Evolutionary conservation across 345 rosid species (phyloP), one percentile per base, ranked within the genome.

Genomic region (Eucalyptus rudis): DNA sequence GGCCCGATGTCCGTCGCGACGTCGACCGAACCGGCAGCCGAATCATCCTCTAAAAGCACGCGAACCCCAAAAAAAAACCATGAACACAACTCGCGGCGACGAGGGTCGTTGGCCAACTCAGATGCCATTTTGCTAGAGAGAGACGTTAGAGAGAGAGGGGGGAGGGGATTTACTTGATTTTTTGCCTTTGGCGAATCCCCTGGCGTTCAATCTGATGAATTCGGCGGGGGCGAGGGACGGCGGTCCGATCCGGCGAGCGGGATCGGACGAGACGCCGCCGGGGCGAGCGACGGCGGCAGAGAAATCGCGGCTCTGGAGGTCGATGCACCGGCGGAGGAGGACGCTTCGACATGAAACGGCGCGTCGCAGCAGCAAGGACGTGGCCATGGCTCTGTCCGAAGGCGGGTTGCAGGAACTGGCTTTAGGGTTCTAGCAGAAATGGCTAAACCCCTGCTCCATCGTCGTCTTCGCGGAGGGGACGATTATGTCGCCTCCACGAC

Each of bases 121-220:
- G 83, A 36, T 20, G 15, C 47, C 83, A 76, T 76, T n/a, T 71
- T 36, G 25, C 83, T 5, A 19, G 22, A 52, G 58, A 52, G 58
- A n/a, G n/a, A n/a, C n/a, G n/a, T n/a, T n/a, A n/a, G n/a, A n/a
- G n/a, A 71, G 81, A 29, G 29, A 47, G n/a, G 7, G 56, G 7
- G 31, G 24, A 43, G 24, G 83, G 54, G 31, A 33, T 36, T 24
- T 93, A 96, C 99, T 96, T 88, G 98, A 94, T 91, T 91, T 95
- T 92, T 92, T 95, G 80, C 92, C 97, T 91, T 95, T 95, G 44
- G 99, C 99, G 86, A 95, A 97, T 8, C 97, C 97, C 79, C 99
- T 94, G 86, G 93, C 92, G 92, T 66, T 90, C 81, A 89, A 92
- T 79, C 89, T 89, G 89, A 92, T 88, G 89, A 92, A 94, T 87